Percentiles rank a stretch among this genome's conserved stretches.
Conservation (phyloP, 2,329 filamentous ascomycete species). For the Stemphylium lycopersici region DNA sequence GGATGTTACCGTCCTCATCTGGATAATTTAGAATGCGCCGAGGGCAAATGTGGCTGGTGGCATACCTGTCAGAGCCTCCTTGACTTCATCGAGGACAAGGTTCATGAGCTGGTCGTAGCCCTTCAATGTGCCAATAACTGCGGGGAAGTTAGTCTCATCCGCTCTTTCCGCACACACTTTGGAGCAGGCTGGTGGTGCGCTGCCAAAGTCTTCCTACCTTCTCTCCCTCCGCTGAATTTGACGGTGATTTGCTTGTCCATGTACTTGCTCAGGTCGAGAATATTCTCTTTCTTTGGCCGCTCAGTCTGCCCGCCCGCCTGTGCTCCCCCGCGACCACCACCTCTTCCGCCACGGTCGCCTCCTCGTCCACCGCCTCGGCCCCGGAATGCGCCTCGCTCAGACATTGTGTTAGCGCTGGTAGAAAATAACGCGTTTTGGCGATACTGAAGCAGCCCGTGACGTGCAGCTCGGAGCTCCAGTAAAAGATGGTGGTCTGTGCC, state of each 20-base stretch:
- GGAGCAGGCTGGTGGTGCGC: neutral
- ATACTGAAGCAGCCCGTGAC: constrained; percentile 22
- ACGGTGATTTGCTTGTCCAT: constrained; percentile 96
- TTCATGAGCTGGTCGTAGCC: constrained; percentile 99
- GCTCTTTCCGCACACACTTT: neutral
- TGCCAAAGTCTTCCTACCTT: constrained; percentile 62
- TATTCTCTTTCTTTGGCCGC: constrained; percentile 97
- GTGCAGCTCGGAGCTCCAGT: constrained; percentile 23
- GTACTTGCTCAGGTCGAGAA: constrained; percentile 92
- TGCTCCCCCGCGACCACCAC: constrained; percentile 51
- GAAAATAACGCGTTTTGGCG: constrained; percentile 14
- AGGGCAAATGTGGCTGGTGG: neutral
- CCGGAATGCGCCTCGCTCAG: constrained; percentile 61
- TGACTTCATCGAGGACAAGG: constrained; percentile 90
- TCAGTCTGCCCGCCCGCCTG: constrained; percentile 55
- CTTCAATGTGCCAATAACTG: constrained; percentile 88
- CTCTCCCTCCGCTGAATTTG: constrained; percentile 94
- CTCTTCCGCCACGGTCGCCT: constrained; percentile 49
- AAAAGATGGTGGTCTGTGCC: constrained; percentile 14
- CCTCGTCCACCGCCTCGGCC: constrained; percentile 45
- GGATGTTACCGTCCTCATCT: constrained; percentile 95
- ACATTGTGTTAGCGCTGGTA: constrained; percentile 51
- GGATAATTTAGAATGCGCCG: constrained; percentile 1
- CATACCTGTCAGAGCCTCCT: constrained; percentile 86
- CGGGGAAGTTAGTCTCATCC: constrained; percentile 13